Base-by-base conservation (phyloP, 2,329 filamentous ascomycete species). In the Plectosphaerella cucumerina region DNA sequence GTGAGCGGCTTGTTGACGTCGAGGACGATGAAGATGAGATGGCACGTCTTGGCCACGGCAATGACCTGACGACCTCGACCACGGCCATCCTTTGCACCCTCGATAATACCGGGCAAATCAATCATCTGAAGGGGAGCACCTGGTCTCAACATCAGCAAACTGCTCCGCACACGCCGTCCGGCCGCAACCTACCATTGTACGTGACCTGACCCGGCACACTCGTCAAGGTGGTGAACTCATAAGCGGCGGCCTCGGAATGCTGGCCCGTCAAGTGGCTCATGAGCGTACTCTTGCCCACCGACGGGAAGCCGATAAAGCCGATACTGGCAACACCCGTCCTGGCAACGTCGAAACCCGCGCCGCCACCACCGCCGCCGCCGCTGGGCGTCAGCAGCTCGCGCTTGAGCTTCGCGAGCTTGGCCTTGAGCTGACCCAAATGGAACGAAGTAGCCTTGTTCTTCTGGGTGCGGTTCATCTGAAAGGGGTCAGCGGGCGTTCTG, bases 1-100 rank as follows among this genome's bases (percentile, higher is more conserved):
- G 93, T 96, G 61, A 99, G 76, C 21, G 94, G 94, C 73, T 99
- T 99, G 75, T 97, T 97, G 64, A 99, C 94, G 65, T 99, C 94
- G 50, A 99, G 79, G 45, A 99, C 90, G 65, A 99, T 99, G 72
- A 97, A 97, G 62, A 99, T 99, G 62, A 99, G 74, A 78, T 99
- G 89, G 74, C 94, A 99, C 17, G 94, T 97, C 78, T 99, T 99
- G 53, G 94, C 93, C 46, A 99, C 94, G 9, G 94, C 94, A 75
- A 99, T 99, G 65, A 99, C 94, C 75, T 99, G 94, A 61, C 93
- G 85, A 80, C 94, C 94, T 78, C 94, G 86, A 75, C 94, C 94
- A 67, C 96, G 95, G 58, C 94, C 94, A 68, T 99, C 94, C 72
- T 99, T 97, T 61, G 94, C 94, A 66, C 94, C 94, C 71, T 97